phyloP scores from a whole-genome alignment of 1,284 basidiomycete genomes.

The Melampsora americana region DNA sequence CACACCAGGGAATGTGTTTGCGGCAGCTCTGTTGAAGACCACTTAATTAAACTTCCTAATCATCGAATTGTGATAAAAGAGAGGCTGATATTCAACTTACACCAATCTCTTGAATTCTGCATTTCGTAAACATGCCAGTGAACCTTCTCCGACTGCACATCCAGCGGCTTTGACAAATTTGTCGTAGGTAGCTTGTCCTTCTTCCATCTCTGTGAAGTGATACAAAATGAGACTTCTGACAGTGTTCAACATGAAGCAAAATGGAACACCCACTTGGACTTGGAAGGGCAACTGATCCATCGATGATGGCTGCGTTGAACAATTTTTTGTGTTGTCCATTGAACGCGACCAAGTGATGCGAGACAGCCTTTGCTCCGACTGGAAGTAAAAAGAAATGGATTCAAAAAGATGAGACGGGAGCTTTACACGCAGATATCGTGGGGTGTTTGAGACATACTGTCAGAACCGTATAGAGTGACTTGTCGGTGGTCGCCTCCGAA shows the following conservation, averaged over 20 bases:
- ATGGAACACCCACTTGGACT: background rate
- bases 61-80: background rate
- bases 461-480: no score
- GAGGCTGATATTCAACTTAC: background rate
- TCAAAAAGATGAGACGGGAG: no score
- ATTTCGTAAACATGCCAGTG: background rate
- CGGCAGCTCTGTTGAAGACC: background rate
- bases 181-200: background rate
- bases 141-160: background rate
- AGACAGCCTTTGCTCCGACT: background rate
- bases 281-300: conserved; percentile 1
- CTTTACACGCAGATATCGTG: no score
- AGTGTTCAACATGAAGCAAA: background rate
- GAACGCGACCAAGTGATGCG: background rate
- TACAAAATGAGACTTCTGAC: background rate
- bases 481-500: no score
- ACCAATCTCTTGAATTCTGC: background rate
- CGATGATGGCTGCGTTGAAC: background rate
- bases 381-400: background rate
- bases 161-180: conserved; percentile 1
- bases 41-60: background rate
- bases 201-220: background rate
- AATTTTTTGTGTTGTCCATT: background rate
- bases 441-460: no score
- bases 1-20: background rate